phyloP scores from a whole-genome alignment of 768 basidiomycete species.

The Boletus speciosus region DNA sequence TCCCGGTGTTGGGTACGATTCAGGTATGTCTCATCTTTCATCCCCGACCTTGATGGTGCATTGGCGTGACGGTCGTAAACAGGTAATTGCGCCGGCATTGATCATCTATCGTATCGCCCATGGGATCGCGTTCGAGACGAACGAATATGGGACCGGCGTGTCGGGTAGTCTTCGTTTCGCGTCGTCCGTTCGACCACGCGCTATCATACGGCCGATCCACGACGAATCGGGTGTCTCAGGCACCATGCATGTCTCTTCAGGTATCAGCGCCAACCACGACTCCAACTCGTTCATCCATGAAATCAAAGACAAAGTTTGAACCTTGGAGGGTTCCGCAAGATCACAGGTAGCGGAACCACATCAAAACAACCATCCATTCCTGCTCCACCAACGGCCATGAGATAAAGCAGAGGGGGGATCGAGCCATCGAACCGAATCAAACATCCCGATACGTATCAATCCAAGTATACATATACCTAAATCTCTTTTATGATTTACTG shows the following conservation, averaged over 20 bases:
- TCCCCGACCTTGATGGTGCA: neutral
- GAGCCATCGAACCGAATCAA: neutral
- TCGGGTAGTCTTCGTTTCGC: conserved; percentile 14
- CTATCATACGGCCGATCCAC: neutral
- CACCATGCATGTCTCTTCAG: conserved; percentile 5
- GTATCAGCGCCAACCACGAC: neutral
- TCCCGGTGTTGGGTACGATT: conserved; percentile 19
- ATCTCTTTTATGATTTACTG: neutral
- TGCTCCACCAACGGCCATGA: neutral
- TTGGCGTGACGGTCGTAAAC: neutral
- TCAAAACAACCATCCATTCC: neutral
- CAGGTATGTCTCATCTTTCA: conserved; percentile 10
- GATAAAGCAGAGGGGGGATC: neutral
- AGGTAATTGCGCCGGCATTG: conserved; percentile 18
- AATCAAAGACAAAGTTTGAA: conserved; percentile 6
- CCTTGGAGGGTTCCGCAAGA: neutral
- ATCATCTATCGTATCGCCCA: conserved; percentile 22
- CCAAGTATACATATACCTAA: neutral
- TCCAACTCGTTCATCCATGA: conserved; percentile 13
- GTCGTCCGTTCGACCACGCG: neutral
- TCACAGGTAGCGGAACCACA: neutral
- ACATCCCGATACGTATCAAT: neutral
- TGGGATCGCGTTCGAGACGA: conserved; percentile 21
- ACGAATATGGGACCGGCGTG: neutral
- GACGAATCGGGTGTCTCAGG: conserved; percentile 6